A percentile compares a stretch with the other conserved stretches of the same genome.
Evolutionary conservation across 352 stramenopile species (phyloP).

Genomic region (Elongisporangium undulatum): DNA sequence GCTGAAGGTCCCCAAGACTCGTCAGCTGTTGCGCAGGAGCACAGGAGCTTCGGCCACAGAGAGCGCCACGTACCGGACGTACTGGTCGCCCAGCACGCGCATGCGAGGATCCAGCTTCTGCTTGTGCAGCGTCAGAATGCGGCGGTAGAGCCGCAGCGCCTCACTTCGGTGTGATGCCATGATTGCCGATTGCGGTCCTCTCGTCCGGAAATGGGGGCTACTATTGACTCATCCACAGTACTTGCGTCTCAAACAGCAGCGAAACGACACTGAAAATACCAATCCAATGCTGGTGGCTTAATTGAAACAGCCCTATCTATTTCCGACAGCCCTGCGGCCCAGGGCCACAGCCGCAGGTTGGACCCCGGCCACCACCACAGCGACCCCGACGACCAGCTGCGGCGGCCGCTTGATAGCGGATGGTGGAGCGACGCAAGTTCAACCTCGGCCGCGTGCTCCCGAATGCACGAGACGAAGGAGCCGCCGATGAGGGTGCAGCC

Average conservation of each 20-base stretch:
- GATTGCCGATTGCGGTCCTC: conserved; percentile 8
- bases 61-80: conserved; percentile 43
- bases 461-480: conserved; percentile 1
- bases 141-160: conserved; percentile 66
- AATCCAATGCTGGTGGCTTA: neutral
- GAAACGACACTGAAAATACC: neutral
- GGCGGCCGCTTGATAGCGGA: neutral
- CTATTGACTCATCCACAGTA: neutral
- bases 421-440: conserved; percentile 1
- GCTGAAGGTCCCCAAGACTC: conserved; percentile 10
- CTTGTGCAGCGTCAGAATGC: conserved; percentile 75
- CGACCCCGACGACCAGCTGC: neutral
- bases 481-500: neutral
- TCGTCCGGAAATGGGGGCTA: neutral
- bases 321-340: no score
- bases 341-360: neutral
- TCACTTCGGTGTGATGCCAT: conserved; percentile 27
- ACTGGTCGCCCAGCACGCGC: conserved; percentile 79
- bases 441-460: conserved; percentile 10
- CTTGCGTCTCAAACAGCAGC: neutral
- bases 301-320: neutral
- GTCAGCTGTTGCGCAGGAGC: neutral
- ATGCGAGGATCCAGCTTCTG: conserved; percentile 75
- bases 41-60: neutral
- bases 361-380: neutral